These are phyloP conservation scores for Mycosphaerelloides madeirae DNA, from an alignment of 2,329 filamentous ascomycete species.

Conservation along the genomic window DNA sequence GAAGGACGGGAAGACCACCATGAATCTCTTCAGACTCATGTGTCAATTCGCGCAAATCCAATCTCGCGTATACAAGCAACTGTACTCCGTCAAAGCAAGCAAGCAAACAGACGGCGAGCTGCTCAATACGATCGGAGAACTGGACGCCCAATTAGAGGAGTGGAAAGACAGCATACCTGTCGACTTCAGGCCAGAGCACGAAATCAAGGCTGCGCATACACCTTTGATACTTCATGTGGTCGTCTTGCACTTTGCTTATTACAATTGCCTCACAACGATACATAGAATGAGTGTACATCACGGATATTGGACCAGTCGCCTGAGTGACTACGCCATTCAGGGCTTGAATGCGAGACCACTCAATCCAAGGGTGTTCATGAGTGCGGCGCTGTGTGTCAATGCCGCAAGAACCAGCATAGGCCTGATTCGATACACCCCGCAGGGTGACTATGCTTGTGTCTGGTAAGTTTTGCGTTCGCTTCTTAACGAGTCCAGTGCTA, in stretches of 20 bases:
- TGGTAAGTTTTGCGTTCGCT: constrained; percentile 58
- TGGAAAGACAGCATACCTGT: constrained; percentile 96
- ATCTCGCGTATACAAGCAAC: constrained; percentile 84
- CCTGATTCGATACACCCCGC: constrained; percentile 90
- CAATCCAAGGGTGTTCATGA: constrained; percentile 92
- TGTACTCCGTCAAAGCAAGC: constrained; percentile 89
- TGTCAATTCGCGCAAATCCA: constrained; percentile 89
- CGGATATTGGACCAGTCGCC: constrained; percentile 92
- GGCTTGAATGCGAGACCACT: constrained; percentile 85
- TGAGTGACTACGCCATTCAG: constrained; percentile 93
- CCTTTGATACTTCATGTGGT: constrained; percentile 92
- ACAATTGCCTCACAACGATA: constrained; percentile 95
- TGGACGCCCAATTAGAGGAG: constrained; percentile 76
- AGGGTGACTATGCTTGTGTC: constrained; percentile 89
- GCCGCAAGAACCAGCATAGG: constrained; percentile 91
- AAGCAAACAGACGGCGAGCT: constrained; percentile 90
- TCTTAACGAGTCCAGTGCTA: background rate
- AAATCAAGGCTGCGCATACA: constrained; percentile 88
- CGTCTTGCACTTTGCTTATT: constrained; percentile 92
- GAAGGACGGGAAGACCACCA: constrained; percentile 75
- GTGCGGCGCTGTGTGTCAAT: constrained; percentile 84
- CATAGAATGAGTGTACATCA: constrained; percentile 98
- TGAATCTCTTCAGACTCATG: constrained; percentile 92
- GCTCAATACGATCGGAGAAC: constrained; percentile 89
- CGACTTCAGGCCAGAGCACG: constrained; percentile 94